Evolutionary conservation across 768 basidiomycete species (phyloP).

Genomic region (Boletus edulis): DNA sequence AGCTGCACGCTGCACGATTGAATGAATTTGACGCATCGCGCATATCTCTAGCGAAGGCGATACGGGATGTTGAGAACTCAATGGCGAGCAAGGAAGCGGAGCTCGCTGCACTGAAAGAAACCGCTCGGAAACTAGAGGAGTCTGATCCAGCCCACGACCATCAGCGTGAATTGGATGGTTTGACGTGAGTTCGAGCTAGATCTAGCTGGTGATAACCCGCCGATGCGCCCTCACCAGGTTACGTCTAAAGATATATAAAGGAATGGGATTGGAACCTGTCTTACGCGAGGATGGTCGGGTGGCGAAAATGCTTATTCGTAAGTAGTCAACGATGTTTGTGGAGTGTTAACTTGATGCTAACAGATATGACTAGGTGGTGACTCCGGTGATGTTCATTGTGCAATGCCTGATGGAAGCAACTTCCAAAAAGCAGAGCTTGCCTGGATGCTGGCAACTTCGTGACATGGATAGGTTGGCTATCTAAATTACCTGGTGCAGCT

Average conservation of each 20-base stretch:
- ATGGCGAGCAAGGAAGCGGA: constrained; percentile 69
- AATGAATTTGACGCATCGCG: constrained; percentile 65
- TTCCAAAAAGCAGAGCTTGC: constrained; percentile 30
- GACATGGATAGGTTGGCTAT: not conserved
- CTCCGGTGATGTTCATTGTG: constrained; percentile 41
- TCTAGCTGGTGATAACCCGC: not conserved
- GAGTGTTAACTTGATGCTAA: not conserved
- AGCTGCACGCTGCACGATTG: constrained; percentile 55
- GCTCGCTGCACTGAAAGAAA: constrained; percentile 64
- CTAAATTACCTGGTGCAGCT: not conserved
- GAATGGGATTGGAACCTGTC: constrained; percentile 70
- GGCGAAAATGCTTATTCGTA: constrained; percentile 67
- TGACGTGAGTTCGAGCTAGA: constrained; percentile 45
- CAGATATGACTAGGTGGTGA: constrained; percentile 39
- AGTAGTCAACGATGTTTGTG: constrained; percentile 27
- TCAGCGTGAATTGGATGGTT: constrained; percentile 64
- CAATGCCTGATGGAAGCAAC: constrained; percentile 27
- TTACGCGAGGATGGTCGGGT: constrained; percentile 48
- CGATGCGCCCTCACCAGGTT: constrained; percentile 41
- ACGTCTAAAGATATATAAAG: constrained; percentile 65
- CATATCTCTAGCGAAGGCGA: constrained; percentile 68
- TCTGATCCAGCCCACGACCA: constrained; percentile 75
- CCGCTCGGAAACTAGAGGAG: constrained; percentile 56
- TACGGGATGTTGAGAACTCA: constrained; percentile 67
- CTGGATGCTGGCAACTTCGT: constrained; percentile 38